Conservation (phyloP, 306 rosid genomes). For the Senna tora region DNA sequence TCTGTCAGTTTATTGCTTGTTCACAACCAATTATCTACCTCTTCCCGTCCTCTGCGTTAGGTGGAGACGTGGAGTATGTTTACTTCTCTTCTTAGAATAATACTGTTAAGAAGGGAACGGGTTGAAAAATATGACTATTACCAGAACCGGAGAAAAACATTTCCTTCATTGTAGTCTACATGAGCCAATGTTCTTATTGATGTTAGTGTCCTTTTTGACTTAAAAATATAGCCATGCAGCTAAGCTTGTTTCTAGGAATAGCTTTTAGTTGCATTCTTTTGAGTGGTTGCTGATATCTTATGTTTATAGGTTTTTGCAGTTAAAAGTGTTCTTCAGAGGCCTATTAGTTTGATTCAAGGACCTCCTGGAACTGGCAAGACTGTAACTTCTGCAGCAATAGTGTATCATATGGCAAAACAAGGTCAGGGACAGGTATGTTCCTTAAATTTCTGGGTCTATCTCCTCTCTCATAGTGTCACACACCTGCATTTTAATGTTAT, state of each 20-base stretch:
- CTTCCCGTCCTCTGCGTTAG: neutral
- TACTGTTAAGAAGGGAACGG: neutral
- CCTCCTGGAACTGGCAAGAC: slow-evolving; percentile 99
- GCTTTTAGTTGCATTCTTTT: neutral
- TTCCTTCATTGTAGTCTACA: neutral
- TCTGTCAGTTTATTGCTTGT: neutral
- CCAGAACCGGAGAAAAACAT: slow-evolving; percentile 17
- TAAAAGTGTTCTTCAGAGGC: slow-evolving; percentile 96
- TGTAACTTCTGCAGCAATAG: slow-evolving; percentile 96
- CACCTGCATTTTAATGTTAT: neutral
- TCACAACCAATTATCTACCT: slow-evolving; percentile 4
- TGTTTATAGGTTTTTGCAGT: slow-evolving; percentile 83
- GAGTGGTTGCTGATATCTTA: slow-evolving; percentile 8
- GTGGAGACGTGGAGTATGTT: neutral
- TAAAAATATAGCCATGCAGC: slow-evolving; percentile 2
- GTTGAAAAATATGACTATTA: neutral
- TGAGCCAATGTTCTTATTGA: neutral
- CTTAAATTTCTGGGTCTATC: neutral
- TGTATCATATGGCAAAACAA: slow-evolving; percentile 99
- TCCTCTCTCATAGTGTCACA: neutral
- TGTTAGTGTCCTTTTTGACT: neutral
- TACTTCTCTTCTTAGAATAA: neutral
- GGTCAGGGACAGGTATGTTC: slow-evolving; percentile 92
- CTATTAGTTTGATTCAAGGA: slow-evolving; percentile 98
- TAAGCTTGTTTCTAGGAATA: neutral